Conservation (phyloP, 208 protist genomes). For the Trypanosoma boissoni region DNA sequence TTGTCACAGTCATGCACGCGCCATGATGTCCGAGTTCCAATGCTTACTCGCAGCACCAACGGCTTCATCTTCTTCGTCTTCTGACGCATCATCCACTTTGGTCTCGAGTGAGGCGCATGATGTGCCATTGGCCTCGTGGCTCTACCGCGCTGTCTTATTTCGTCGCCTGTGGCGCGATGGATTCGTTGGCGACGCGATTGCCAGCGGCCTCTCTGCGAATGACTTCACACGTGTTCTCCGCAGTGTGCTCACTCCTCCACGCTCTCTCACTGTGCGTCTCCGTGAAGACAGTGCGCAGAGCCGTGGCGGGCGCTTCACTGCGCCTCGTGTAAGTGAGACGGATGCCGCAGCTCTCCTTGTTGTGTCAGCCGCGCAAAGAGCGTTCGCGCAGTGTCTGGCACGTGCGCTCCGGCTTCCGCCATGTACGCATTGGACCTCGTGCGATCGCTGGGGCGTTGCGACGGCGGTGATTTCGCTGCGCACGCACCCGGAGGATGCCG, state of each 20-base stretch:
- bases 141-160: slow-evolving; percentile 14
- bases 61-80: background rate
- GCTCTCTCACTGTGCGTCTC: too few species aligned
- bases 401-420: background rate
- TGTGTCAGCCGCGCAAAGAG: slow-evolving; percentile 16
- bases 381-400: slow-evolving; percentile 9
- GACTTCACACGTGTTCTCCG: slow-evolving; percentile 9
- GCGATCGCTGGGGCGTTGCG: slow-evolving; percentile 20
- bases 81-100: background rate
- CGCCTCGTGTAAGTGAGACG: too few species aligned
- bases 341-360: background rate
- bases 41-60: background rate
- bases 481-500: too few species aligned
- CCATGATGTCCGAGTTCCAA: background rate
- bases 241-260: slow-evolving; percentile 1
- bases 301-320: too few species aligned
- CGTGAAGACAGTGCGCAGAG: too few species aligned
- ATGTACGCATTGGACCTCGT: slow-evolving; percentile 2
- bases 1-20: background rate
- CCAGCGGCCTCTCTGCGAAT: background rate
- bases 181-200: slow-evolving; percentile 16
- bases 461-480: too few species aligned
- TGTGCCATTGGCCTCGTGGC: slow-evolving; percentile 12
- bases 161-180: slow-evolving; percentile 18
- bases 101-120: background rate